Base-by-base conservation (phyloP, 164 flowering plant genomes). In the Magnolia changhungtana region DNA sequence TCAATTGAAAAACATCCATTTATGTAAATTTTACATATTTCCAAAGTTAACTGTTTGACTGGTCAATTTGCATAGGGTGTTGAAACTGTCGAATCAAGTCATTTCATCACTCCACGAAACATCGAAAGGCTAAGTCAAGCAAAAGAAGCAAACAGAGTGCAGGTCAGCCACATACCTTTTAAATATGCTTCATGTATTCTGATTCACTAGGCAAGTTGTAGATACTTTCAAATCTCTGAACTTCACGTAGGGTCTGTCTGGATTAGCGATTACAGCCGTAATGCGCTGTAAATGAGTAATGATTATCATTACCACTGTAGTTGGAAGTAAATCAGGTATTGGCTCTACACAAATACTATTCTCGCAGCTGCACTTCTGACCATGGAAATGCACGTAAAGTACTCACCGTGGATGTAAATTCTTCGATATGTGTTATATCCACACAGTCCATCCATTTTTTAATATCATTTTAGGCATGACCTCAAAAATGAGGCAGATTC, bases 51-150 rank as follows among this genome's bases (percentile, higher is more conserved):
- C 50, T 69, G 27, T 73, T 72, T 78, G 9, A 64, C 19, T 51
- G 52, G 21, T 75, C 8, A 10, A 50, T 67, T 73, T 77, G 71
- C 80, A 27, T 81, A 95, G 97, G 97, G 98, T 52, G 89, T 92
- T 82, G 92, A 92, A 84, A 94, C 90, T 71, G 78, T 84, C 7
- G 98, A 96, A 68, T 51, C 87, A 31, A 81, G 84, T 77, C 87
- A 90, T 81, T 94, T 94, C 71, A 81, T 96, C 65, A 96, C 98
- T 23, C 86, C 89, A 29, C 88, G 88, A 79, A 96, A 96, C 75
- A 75, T 90, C 72, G 96, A 92, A 80, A 90, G 98, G 85, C 90
- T 96, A 37, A 79, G 88, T 71, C 97, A 90, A 84, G 98, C 98
- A 67, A 90, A 85, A 85, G 90, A 90, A 86, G 94, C 97, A 49